Conservation (phyloP, 371 early-diverging fungal genomes). For the Zopfochytrium polystomum region DNA sequence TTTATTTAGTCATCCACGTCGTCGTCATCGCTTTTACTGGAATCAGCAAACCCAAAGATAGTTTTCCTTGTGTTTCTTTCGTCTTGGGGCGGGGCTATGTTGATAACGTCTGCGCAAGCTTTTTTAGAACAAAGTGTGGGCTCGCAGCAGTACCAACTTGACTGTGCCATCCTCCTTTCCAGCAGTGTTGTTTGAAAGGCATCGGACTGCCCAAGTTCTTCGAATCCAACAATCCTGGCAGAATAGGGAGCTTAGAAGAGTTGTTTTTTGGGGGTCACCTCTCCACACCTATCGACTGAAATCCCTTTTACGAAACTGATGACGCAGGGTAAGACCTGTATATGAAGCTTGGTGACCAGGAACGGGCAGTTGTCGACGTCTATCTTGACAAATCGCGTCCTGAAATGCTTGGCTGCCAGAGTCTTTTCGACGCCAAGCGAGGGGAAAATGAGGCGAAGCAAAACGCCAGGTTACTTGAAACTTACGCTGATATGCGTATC, state of each 20-base stretch:
- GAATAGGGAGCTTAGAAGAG: slow-evolving; percentile 1
- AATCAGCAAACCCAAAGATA: slow-evolving; percentile 41
- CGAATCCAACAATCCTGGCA: slow-evolving; percentile 86
- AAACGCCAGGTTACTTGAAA: not conserved
- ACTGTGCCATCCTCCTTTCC: slow-evolving; percentile 68
- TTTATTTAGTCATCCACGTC: slow-evolving; percentile 34
- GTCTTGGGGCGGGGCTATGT: slow-evolving; percentile 6
- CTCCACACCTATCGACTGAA: slow-evolving; percentile 61
- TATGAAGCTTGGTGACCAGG: slow-evolving; percentile 81
- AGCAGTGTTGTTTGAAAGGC: slow-evolving; percentile 74
- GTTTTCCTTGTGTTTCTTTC: slow-evolving; percentile 25
- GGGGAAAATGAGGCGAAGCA: not conserved
- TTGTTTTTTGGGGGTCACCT: not conserved
- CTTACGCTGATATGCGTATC: slow-evolving; percentile 80
- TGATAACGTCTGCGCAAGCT: too few relatives aligned
- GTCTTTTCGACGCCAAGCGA: slow-evolving; percentile 27
- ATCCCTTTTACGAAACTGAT: slow-evolving; percentile 75
- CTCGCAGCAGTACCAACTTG: slow-evolving; percentile 39
- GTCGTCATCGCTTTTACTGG: slow-evolving; percentile 29
- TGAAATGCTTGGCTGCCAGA: slow-evolving; percentile 71
- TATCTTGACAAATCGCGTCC: slow-evolving; percentile 82
- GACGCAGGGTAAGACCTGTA: slow-evolving; percentile 89
- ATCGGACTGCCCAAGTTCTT: slow-evolving; percentile 87
- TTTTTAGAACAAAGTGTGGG: not conserved
- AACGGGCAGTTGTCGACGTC: slow-evolving; percentile 88